Percentiles rank a stretch among this genome's conserved stretches.
Evolutionary conservation across 192 early-diverging fungal species (phyloP).

Genomic region (Lobosporangium transversale): DNA sequence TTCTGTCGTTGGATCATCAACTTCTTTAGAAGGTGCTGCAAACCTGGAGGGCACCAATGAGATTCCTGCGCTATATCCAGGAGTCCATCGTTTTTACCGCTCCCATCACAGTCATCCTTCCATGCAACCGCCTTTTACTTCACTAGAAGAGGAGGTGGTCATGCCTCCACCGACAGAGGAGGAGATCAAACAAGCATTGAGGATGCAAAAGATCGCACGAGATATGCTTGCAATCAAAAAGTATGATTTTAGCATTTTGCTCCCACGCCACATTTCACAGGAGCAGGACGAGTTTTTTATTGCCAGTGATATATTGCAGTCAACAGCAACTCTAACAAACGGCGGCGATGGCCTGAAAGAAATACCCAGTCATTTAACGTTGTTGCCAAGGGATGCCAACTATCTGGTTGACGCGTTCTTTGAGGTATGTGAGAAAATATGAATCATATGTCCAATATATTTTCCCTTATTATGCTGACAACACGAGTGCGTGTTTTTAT

Average conservation of each 20-base stretch:
- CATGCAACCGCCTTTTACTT: too few relatives aligned
- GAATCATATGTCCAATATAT: neutral
- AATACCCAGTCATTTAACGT: constrained; percentile 10
- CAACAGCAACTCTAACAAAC: too few relatives aligned
- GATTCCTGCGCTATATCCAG: too few relatives aligned
- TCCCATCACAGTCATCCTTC: too few relatives aligned
- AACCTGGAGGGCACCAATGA: too few relatives aligned
- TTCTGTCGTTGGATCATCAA: constrained; percentile 9
- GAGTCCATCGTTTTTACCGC: too few relatives aligned
- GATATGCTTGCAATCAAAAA: constrained; percentile 24
- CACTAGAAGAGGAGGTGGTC: neutral
- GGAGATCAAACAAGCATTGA: neutral
- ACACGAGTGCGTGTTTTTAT: neutral
- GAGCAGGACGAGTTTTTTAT: constrained; percentile 34
- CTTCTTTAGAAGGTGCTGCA: too few relatives aligned
- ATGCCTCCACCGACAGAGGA: neutral
- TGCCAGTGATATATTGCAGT: too few relatives aligned
- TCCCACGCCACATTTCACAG: constrained; percentile 28
- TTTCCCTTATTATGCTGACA: too few relatives aligned
- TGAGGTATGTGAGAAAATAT: constrained; percentile 8
- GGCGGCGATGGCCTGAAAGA: neutral
- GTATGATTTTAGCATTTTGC: constrained; percentile 10
- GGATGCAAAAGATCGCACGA: constrained; percentile 23
- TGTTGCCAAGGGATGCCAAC: constrained; percentile 27
- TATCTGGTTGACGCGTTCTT: constrained; percentile 26